These are phyloP conservation scores for Aspergillus cristatus DNA, from an alignment of 495 filamentous ascomycete genomes.

Conservation along the genomic window DNA sequence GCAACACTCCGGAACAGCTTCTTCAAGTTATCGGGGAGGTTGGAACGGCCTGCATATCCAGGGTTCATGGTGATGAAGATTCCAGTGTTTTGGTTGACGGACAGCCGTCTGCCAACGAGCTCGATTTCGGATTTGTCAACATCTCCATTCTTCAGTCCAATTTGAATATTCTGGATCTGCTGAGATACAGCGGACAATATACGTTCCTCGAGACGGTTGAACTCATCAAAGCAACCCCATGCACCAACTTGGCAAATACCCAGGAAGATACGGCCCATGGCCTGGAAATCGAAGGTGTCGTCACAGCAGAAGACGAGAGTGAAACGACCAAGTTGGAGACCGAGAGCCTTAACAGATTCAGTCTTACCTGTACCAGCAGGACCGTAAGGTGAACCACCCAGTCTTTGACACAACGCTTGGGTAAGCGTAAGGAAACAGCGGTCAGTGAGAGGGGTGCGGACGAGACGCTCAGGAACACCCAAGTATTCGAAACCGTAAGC, in stretches of 20 bases:
- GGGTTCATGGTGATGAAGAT: constrained; percentile 99
- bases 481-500: constrained; percentile 98
- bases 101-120: constrained; percentile 77
- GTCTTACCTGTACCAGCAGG: constrained; percentile 99
- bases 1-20: constrained; percentile 98
- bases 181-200: constrained; percentile 97
- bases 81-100: constrained; percentile 83
- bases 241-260: constrained; percentile 98
- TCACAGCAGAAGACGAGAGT: constrained; percentile 98
- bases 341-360: constrained; percentile 95
- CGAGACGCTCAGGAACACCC: constrained; percentile 88
- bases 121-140: constrained; percentile 85
- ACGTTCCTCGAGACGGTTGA: constrained; percentile 94
- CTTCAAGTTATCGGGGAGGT: constrained; percentile 96
- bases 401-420: constrained; percentile 86
- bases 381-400: constrained; percentile 95
- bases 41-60: constrained; percentile 95
- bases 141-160: constrained; percentile 74
- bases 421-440: constrained; percentile 96
- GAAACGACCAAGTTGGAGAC: constrained; percentile 91
- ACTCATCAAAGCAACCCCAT: constrained; percentile 99
- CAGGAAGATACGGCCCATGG: constrained; percentile 98
- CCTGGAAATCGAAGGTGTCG: constrained; percentile 98
- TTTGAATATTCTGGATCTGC: constrained; percentile 97
- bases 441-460: constrained; percentile 92